Evolutionary conservation across 306 rosid genomes (phyloP), one percentile per base, ranked within the genome.

Genomic region (Datisca glomerata): DNA sequence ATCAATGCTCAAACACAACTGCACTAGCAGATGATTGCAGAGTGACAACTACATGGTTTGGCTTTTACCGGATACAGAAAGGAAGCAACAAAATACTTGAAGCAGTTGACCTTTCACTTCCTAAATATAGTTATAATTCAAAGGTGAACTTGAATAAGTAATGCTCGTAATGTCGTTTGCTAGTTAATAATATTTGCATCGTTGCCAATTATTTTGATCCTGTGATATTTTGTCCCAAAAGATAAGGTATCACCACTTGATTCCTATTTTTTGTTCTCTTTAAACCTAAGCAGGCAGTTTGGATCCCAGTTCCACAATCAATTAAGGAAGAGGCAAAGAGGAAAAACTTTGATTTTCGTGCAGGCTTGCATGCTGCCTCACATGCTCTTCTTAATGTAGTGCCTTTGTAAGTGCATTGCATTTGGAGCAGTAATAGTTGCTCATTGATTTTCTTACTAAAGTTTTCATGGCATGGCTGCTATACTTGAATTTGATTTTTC

Each of bases 301-400:
- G 97, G 97, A 62, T 76, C 61, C 81, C 91, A 0, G 93, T 89
- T 67, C 72, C 86, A 42, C 89, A 61, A 59, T 72, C 73, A 41
- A 59, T 72, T 45, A 80, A 72, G 72, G 75, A 53, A 67, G 85
- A 71, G 21, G 73, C 74, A 42, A 29, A 56, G 45, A 55, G 41
- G 53, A 43, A 65, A 68, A 32, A 25, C 45, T 66, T 68, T 51
- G 83, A 89, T 69, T 89, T 83, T 60, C 93, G 95, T 42, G 97
- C 89, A 32, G 97, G 95, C 27, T 68, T 89, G 77, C 97, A 83
- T 72, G 95, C 95, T 49, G 93, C 95, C 44, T 79, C 95, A 51
- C 97, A 89, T 63, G 97, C 95, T 36, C 67, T 89, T 72, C 61
- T 89, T 27, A 67, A 89, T 21, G 79, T 74, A n/a, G 86, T 89